Conservation (phyloP, 2,329 filamentous ascomycete species). For the Fusarium sp. region DNA sequence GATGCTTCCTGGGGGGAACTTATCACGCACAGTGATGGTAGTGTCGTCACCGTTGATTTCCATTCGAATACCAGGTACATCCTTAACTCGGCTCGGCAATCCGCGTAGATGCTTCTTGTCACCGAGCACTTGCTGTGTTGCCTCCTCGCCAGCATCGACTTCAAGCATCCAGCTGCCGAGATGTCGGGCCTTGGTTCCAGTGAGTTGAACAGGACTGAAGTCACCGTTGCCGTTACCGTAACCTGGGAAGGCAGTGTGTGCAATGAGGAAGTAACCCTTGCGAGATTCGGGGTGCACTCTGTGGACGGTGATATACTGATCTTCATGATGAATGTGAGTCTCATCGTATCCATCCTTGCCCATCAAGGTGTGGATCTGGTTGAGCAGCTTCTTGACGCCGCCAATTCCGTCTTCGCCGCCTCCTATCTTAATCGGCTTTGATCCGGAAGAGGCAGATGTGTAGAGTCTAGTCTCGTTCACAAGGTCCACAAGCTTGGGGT, state of each 20-base stretch:
- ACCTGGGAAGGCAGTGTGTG: constrained; percentile 94
- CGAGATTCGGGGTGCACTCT: constrained; percentile 91
- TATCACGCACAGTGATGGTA: constrained; percentile 81
- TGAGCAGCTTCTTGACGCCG: constrained; percentile 90
- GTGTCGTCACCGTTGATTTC: constrained; percentile 80
- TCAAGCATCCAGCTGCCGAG: constrained; percentile 94
- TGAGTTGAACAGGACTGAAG: constrained; percentile 82
- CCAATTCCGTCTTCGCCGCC: constrained; percentile 87
- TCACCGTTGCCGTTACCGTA: constrained; percentile 86
- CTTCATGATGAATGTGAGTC: constrained; percentile 96
- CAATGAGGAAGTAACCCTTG: constrained; percentile 94
- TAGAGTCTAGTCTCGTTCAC: constrained; percentile 91
- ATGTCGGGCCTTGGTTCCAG: constrained; percentile 85
- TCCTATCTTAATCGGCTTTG: constrained; percentile 70
- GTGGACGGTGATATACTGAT: constrained; percentile 96
- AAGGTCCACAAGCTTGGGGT: constrained; percentile 91
- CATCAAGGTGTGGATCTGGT: constrained; percentile 95
- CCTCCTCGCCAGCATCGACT: constrained; percentile 81
- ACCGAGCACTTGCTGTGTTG: constrained; percentile 71
- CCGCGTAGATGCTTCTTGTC: constrained; percentile 82
- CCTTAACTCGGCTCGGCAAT: constrained; percentile 83
- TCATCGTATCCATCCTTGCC: constrained; percentile 94
- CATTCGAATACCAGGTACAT: constrained; percentile 79
- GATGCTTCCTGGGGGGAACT: constrained; percentile 93
- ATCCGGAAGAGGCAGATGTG: constrained; percentile 77